Percentiles rank a stretch among this genome's conserved stretches.
phyloP scores from a whole-genome alignment of 768 basidiomycete species.

The Polyporus arcularius region DNA sequence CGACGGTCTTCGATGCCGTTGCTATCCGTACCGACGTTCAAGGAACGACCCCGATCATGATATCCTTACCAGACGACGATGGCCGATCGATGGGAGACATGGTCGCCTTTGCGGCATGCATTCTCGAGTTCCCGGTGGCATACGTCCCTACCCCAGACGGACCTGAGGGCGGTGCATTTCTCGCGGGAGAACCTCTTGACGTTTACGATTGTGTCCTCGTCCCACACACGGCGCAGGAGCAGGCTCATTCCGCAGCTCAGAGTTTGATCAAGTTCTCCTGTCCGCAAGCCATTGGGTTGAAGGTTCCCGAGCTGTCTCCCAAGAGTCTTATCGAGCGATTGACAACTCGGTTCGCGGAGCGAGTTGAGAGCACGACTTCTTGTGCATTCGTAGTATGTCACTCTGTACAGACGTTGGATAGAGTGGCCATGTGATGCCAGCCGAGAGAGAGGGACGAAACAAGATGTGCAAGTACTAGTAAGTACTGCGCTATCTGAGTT shows the following conservation, averaged over 20 bases:
- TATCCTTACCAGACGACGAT: background rate
- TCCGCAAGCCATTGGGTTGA: slow-evolving; percentile 35
- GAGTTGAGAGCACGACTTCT: slow-evolving; percentile 31
- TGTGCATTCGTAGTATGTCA: slow-evolving; percentile 34
- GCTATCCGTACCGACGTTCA: background rate
- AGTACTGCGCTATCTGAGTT: background rate
- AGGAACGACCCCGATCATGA: background rate
- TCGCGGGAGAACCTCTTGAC: slow-evolving; percentile 49
- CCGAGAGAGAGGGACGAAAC: no score
- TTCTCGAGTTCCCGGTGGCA: slow-evolving; percentile 66
- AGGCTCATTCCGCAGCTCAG: slow-evolving; percentile 26
- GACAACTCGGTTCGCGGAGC: slow-evolving; percentile 33
- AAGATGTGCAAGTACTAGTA: background rate
- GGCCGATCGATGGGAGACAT: slow-evolving; percentile 21
- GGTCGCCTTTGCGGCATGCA: slow-evolving; percentile 57
- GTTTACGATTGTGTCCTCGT: slow-evolving; percentile 48
- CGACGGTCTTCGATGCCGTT: background rate
- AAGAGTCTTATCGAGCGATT: slow-evolving; percentile 34
- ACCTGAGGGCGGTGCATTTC: slow-evolving; percentile 35
- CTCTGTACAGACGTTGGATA: slow-evolving; percentile 41
- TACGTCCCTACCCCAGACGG: slow-evolving; percentile 42
- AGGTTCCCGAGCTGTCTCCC: slow-evolving; percentile 20
- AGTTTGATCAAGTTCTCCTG: slow-evolving; percentile 60
- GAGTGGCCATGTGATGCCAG: slow-evolving; percentile 46
- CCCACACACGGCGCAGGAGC: slow-evolving; percentile 3